Evolutionary conservation across 2,329 filamentous ascomycete genomes (phyloP).

Genomic region (Leptographium flavum): DNA sequence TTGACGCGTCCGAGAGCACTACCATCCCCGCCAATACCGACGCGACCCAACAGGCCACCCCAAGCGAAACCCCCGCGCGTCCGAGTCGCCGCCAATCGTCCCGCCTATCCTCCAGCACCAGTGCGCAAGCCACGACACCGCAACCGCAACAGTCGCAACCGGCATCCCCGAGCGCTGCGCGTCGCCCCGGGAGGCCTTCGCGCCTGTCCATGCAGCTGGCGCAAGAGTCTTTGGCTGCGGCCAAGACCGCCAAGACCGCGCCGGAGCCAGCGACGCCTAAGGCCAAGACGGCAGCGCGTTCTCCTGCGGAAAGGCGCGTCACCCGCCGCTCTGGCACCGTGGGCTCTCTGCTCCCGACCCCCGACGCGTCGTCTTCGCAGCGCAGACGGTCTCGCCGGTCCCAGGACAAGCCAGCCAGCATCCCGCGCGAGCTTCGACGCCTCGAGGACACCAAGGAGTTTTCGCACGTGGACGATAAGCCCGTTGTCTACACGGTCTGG

Average conservation of each 20-base stretch:
- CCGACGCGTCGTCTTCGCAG: constrained; percentile 32
- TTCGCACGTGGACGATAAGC: constrained; percentile 40
- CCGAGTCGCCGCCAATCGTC: not conserved
- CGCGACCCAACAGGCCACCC: not conserved
- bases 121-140: not conserved
- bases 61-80: not conserved
- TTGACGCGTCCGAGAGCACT: not conserved
- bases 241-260: not conserved
- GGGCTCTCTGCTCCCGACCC: constrained; percentile 22
- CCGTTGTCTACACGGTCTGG: constrained; percentile 46
- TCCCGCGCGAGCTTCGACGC: constrained; percentile 38
- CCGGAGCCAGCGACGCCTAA: not conserved
- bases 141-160: not conserved
- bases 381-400: constrained; percentile 46
- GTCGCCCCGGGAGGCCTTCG: constrained; percentile 5
- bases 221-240: not conserved
- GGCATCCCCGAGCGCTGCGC: not conserved
- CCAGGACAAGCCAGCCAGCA: constrained; percentile 12
- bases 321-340: constrained; percentile 28
- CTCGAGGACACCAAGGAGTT: constrained; percentile 51
- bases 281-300: not conserved
- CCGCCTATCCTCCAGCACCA: not conserved
- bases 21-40: not conserved
- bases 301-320: constrained; percentile 18
- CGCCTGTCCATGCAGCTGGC: constrained; percentile 1